phyloP scores from a whole-genome alignment of 257 asterid species.

The Mentha longifolia region DNA sequence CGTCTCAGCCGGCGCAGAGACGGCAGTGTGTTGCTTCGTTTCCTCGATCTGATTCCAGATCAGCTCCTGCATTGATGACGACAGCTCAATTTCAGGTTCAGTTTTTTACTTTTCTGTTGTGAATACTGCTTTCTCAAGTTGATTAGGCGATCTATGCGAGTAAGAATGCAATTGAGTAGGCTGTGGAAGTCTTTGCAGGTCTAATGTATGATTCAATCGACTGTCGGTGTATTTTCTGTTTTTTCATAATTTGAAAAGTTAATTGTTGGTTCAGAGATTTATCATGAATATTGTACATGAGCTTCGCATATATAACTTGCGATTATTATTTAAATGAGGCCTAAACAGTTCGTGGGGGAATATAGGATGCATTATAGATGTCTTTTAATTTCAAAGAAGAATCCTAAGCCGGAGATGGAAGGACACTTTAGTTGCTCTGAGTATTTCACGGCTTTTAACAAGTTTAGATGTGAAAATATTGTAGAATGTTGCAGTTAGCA shows the following conservation, averaged over 20 bases:
- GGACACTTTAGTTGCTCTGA: conserved; percentile 8
- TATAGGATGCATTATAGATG: conserved; percentile 1
- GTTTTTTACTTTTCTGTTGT: not conserved
- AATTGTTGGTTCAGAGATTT: not conserved
- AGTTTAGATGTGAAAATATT: conserved; percentile 5
- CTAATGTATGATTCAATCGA: not conserved
- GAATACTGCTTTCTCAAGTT: not conserved
- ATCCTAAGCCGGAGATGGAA: conserved; percentile 4
- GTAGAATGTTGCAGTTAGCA: not conserved
- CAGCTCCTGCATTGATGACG: conserved; percentile 25
- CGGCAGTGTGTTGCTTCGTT: conserved; percentile 36
- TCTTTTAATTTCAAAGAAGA: not conserved
- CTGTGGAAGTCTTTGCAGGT: not conserved
- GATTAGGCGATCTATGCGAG: not conserved
- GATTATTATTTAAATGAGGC: not conserved
- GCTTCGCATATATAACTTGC: not conserved
- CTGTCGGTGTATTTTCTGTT: not conserved
- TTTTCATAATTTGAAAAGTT: not conserved
- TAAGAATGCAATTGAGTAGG: not conserved
- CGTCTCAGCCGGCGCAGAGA: conserved; percentile 40
- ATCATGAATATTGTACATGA: not conserved
- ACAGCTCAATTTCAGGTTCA: conserved; percentile 35
- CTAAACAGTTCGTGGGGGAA: conserved; percentile 5
- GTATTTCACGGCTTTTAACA: not conserved
- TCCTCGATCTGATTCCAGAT: conserved; percentile 46